Evolutionary conservation across 805 yeast species (phyloP), one percentile per base, ranked within the genome.

Genomic region (Yarrowia alimentaria): DNA sequence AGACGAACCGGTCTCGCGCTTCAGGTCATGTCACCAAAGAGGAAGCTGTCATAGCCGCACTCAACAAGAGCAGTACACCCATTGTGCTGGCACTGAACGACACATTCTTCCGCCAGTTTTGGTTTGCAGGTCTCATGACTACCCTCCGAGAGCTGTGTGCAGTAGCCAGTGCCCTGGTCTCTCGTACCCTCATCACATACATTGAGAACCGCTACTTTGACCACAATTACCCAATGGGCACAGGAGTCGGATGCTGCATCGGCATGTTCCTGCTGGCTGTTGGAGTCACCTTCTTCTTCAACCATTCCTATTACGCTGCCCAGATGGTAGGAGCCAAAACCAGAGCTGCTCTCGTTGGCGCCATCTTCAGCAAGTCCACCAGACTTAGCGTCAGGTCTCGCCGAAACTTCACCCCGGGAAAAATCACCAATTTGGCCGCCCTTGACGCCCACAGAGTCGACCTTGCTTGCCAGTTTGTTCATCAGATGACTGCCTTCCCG

Each of bases 401-500:
- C 51, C 74, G 72, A 54, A 68, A 73, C 45, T 83, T 66, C 59
- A 79, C 90, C 1, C 72, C 76, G n/a, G 80, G 87, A 17, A 76
- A 74, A 53, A 75, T 85, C 51, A 83, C 89, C 22, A 77, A 86
- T 4, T 67, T 83, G 60, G 75, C 83, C 60, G 84, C 89, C 57
- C 76, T 88, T 2, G 94, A 85, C 62, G 65, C 83, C 35, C 74
- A 88, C 6, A 74, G 90, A 65, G 72, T 85, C 24, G 91, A 84
- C 64, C 71, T 83, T 57, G 87, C 88, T 4, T 64, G 78, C 9
- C 78, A 78, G 4, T 79, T 78, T 53, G 79, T 79, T 58, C 83
- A 84, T 3, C 76, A 80, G 57, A 61, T 81, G 14, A 62, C 80
- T 52, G 68, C 78, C 45, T 90, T 97, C 71, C 74, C 91, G 56